phyloP scores from a whole-genome alignment of 768 basidiomycete genomes.

The Mycena galopus region DNA sequence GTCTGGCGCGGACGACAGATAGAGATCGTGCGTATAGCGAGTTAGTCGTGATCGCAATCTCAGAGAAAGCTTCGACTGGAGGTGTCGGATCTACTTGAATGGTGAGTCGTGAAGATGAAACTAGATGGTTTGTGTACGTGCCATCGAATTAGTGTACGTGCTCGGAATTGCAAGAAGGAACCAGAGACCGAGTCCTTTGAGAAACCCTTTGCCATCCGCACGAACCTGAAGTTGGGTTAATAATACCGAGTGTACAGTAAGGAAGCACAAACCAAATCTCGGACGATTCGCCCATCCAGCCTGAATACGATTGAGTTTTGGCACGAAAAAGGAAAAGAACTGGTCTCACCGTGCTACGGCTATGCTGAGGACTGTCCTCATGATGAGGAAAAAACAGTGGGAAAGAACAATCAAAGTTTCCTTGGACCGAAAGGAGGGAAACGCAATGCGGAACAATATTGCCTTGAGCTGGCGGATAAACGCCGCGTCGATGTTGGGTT shows the following conservation, averaged over 20 bases:
- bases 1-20: slow-evolving; percentile 81
- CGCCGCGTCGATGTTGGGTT: slow-evolving; percentile 75
- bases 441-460: slow-evolving; percentile 78
- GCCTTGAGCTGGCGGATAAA: slow-evolving; percentile 82
- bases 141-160: slow-evolving; percentile 97
- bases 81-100: slow-evolving; percentile 77
- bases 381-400: slow-evolving; percentile 88
- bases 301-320: slow-evolving; percentile 40
- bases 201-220: slow-evolving; percentile 87
- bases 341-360: slow-evolving; percentile 70
- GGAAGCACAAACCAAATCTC: slow-evolving; percentile 75
- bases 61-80: slow-evolving; percentile 89
- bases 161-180: slow-evolving; percentile 92
- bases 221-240: slow-evolving; percentile 61
- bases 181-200: slow-evolving; percentile 88
- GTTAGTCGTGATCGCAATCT: slow-evolving; percentile 89
- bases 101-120: background rate
- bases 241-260: background rate
- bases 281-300: slow-evolving; percentile 90
- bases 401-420: slow-evolving; percentile 80
- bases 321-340: background rate
- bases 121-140: slow-evolving; percentile 42
- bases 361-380: slow-evolving; percentile 89
- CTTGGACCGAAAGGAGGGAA: slow-evolving; percentile 72
- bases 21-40: slow-evolving; percentile 92